Conservation (phyloP, 495 filamentous ascomycete species). For the Daldinia loculata region DNA sequence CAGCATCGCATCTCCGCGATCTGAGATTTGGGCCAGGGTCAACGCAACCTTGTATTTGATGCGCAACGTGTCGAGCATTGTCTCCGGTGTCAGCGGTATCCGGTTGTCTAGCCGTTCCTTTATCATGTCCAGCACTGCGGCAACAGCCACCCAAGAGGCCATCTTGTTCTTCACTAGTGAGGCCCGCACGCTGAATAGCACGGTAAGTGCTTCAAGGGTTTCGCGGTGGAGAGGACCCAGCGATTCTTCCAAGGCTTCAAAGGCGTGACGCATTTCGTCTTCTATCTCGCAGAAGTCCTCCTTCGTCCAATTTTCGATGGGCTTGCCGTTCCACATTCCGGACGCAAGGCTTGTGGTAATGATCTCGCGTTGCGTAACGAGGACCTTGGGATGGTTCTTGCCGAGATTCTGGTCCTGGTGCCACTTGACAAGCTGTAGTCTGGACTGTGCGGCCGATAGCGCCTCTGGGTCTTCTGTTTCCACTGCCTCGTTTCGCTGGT, state of each 20-base stretch:
- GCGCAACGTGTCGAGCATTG: not conserved
- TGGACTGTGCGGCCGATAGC: not conserved
- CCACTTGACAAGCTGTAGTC: slow-evolving; percentile 11
- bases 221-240: slow-evolving; percentile 6
- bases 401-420: slow-evolving; percentile 8
- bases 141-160: not conserved
- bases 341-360: slow-evolving; percentile 3
- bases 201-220: slow-evolving; percentile 9
- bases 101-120: not conserved
- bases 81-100: not conserved
- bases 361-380: slow-evolving; percentile 16
- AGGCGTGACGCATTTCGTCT: not conserved
- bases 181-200: slow-evolving; percentile 11
- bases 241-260: slow-evolving; percentile 3
- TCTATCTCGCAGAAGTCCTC: slow-evolving; percentile 11
- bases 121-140: not conserved
- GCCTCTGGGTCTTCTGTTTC: not conserved
- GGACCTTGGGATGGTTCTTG: not conserved
- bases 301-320: not conserved
- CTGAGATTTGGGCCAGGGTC: not conserved
- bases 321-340: slow-evolving; percentile 12
- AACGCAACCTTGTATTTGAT: slow-evolving; percentile 10
- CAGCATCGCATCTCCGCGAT: not conserved
- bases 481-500: slow-evolving; percentile 14
- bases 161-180: not conserved